Conservation (phyloP, 345 rosid species). For the Erysimum cheiranthoides region DNA sequence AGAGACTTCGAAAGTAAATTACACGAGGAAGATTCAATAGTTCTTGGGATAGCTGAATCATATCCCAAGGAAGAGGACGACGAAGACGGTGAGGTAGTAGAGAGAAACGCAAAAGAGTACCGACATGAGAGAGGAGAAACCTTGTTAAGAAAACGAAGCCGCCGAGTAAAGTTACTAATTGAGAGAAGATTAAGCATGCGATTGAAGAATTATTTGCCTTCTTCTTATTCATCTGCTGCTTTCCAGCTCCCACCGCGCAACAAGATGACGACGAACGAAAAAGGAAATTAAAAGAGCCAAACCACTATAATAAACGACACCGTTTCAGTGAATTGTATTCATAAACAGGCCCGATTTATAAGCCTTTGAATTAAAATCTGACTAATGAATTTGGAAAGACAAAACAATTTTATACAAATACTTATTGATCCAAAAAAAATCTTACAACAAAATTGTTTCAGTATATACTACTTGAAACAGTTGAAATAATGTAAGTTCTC, state of each 20-base stretch:
- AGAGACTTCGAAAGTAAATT: constrained; percentile 22
- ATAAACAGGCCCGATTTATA: not conserved
- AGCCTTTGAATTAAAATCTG: not conserved
- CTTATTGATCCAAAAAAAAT: not conserved
- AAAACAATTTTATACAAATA: not conserved
- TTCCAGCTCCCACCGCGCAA: not conserved
- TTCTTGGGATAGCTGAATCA: constrained; percentile 35
- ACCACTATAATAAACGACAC: not conserved
- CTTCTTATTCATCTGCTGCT: constrained; percentile 31
- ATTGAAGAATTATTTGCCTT: constrained; percentile 9
- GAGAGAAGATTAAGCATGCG: constrained; percentile 52
- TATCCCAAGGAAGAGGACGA: constrained; percentile 20
- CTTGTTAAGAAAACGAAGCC: constrained; percentile 40
- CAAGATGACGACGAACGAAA: not conserved
- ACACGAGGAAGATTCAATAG: constrained; percentile 45
- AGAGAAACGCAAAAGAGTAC: constrained; percentile 26
- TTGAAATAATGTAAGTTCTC: not conserved
- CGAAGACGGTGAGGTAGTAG: constrained; percentile 32
- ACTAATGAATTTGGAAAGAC: not conserved
- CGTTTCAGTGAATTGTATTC: constrained; percentile 3
- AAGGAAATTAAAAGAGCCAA: not conserved
- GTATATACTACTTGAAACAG: not conserved
- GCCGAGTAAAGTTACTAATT: constrained; percentile 35
- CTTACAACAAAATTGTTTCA: not conserved
- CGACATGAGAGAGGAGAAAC: constrained; percentile 41